A percentile compares a stretch with the other conserved stretches of the same genome.
These are phyloP conservation scores for Boletus subcaerulescens DNA, from an alignment of 768 basidiomycete species.

Conservation along the genomic window DNA sequence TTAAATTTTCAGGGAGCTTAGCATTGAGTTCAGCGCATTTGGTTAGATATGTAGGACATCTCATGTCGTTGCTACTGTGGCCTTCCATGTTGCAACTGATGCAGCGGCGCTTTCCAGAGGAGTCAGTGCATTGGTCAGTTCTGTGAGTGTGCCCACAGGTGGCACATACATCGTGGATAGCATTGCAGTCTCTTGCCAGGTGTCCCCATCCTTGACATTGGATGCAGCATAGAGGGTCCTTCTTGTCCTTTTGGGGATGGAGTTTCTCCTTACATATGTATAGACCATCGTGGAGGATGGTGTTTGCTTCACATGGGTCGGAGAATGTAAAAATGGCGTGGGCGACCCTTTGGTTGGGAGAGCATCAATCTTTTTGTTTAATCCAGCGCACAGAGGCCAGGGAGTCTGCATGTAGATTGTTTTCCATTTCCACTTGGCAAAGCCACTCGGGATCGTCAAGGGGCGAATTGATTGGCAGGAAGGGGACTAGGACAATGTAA, in stretches of 20 bases:
- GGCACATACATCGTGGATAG: neutral
- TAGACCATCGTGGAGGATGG: neutral
- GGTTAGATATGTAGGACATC: neutral
- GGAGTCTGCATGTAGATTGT: neutral
- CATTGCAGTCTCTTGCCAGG: rapidly evolving
- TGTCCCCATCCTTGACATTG: conserved; percentile 1
- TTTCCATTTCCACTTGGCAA: neutral
- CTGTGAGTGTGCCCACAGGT: too few relatives aligned
- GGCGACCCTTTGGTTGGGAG: too few relatives aligned
- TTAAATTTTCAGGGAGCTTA: neutral
- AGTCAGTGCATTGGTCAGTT: too few relatives aligned
- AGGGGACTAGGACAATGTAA: neutral
- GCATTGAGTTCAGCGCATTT: neutral
- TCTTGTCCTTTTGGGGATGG: neutral
- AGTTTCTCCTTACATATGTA: neutral
- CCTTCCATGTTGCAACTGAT: neutral
- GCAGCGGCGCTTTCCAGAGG: neutral
- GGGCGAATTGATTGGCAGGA: neutral
- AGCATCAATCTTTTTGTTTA: too few relatives aligned
- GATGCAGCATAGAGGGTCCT: neutral
- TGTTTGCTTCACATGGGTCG: rapidly evolving
- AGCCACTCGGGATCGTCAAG: neutral
- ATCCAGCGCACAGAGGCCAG: too few relatives aligned
- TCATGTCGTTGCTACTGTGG: neutral
- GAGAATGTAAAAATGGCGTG: neutral